Percentiles rank a stretch among this genome's conserved stretches.
phyloP scores from a whole-genome alignment of 2,329 filamentous ascomycete genomes.

The Colletotrichum sp. region DNA sequence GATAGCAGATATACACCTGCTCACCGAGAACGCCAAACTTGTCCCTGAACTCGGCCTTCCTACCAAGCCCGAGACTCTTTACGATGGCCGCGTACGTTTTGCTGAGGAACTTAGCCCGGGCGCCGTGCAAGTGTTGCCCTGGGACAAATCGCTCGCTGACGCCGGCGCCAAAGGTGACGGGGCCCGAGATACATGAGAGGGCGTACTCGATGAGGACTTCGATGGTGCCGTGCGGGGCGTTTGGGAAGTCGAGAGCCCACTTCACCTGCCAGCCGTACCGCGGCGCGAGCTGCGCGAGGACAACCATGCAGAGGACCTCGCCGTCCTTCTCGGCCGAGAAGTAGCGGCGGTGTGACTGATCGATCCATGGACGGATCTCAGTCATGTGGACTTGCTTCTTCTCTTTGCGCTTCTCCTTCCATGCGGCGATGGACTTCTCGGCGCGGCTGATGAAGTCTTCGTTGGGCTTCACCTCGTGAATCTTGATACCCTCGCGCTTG shows the following conservation, averaged over 20 bases:
- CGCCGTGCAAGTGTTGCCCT: conserved; percentile 81
- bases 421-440: conserved; percentile 77
- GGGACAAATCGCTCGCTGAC: conserved; percentile 76
- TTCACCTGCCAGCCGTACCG: conserved; percentile 92
- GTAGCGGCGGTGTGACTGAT: conserved; percentile 83
- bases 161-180: conserved; percentile 87
- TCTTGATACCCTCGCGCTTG: conserved; percentile 83
- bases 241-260: conserved; percentile 93
- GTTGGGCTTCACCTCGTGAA: conserved; percentile 74
- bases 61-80: conserved; percentile 79
- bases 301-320: conserved; percentile 77
- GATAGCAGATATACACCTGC: conserved; percentile 88
- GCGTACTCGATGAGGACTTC: conserved; percentile 80
- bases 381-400: conserved; percentile 85
- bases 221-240: conserved; percentile 84
- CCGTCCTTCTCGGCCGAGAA: conserved; percentile 80
- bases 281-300: conserved; percentile 81
- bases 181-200: conserved; percentile 54
- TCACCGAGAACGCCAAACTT: conserved; percentile 89
- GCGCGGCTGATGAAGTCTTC: conserved; percentile 72
- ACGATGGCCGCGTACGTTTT: conserved; percentile 84
- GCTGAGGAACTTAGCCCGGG: conserved; percentile 80
- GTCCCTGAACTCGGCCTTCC: conserved; percentile 88
- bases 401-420: conserved; percentile 81
- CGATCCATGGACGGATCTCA: conserved; percentile 87